Percentiles rank a stretch among this genome's conserved stretches.
Evolutionary conservation across 2,329 filamentous ascomycete species (phyloP).

Genomic region (Ophiostoma tasmaniense): DNA sequence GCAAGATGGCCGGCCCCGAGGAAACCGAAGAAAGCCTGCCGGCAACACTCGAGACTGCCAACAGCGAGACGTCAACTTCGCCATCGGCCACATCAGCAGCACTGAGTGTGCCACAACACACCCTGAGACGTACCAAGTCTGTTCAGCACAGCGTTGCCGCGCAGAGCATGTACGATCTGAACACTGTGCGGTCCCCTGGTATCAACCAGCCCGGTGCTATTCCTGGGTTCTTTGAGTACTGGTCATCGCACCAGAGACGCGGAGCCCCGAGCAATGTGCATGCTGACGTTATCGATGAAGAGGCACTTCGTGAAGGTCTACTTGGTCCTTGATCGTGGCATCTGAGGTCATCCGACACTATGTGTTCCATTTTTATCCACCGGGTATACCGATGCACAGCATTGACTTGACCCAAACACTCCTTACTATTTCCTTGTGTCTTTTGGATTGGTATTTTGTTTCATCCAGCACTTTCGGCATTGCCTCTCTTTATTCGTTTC

Average conservation of each 20-base stretch:
- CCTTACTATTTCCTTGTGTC: neutral
- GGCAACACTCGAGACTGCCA: neutral
- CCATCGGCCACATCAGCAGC: neutral
- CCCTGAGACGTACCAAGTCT: neutral
- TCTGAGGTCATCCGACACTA: neutral
- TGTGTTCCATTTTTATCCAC: neutral
- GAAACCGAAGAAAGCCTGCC: neutral
- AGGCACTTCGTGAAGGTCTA: slow-evolving; percentile 53
- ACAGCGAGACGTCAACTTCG: neutral
- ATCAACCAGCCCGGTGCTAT: slow-evolving; percentile 74
- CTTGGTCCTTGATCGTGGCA: slow-evolving; percentile 28
- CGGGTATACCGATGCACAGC: neutral
- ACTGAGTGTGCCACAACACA: neutral
- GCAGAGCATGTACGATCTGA: slow-evolving; percentile 26
- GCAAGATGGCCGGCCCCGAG: neutral
- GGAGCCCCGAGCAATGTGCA: slow-evolving; percentile 48
- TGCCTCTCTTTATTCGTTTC: slow-evolving; percentile 7
- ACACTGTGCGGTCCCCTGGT: slow-evolving; percentile 49
- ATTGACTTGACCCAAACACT: neutral
- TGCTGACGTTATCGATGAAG: slow-evolving; percentile 48
- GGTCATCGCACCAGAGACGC: slow-evolving; percentile 42
- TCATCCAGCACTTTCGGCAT: neutral
- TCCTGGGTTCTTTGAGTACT: slow-evolving; percentile 58
- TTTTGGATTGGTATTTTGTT: neutral
- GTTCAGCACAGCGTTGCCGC: neutral